A percentile compares a stretch with the other conserved stretches of the same genome.
Evolutionary conservation across 352 stramenopile species (phyloP).

Genomic region (Pythium insidiosum): DNA sequence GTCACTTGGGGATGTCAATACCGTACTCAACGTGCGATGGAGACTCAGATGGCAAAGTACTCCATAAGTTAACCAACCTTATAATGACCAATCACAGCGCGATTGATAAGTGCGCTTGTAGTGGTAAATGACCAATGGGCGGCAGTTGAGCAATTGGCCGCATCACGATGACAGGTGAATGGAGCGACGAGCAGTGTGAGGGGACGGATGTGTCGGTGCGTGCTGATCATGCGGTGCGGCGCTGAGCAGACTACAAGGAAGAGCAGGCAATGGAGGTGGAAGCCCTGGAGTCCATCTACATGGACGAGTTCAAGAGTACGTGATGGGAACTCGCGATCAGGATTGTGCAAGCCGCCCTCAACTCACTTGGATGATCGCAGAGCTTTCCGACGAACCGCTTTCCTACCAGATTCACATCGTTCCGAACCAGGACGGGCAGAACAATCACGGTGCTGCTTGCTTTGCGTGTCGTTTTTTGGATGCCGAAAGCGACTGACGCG

Average conservation of each 20-base stretch:
- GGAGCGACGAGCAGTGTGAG: no score
- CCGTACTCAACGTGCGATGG: no score
- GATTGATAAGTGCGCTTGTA: no score
- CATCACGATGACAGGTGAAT: conserved; percentile 26
- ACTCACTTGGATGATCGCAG: conserved; percentile 19
- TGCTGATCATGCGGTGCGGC: neutral
- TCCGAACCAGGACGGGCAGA: conserved; percentile 75
- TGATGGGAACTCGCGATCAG: neutral
- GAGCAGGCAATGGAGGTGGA: conserved; percentile 87
- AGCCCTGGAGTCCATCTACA: conserved; percentile 86
- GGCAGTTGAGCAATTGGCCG: conserved; percentile 13
- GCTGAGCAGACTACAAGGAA: conserved; percentile 73
- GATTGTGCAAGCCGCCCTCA: neutral
- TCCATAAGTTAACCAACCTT: no score
- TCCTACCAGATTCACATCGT: conserved; percentile 72
- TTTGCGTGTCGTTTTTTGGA: no score
- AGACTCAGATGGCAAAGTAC: no score
- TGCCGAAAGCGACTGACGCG: no score
- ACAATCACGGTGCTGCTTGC: conserved; percentile 58
- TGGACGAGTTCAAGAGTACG: conserved; percentile 84
- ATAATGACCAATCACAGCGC: conserved; percentile 12
- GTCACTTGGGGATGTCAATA: conserved; percentile 3
- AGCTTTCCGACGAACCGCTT: conserved; percentile 70
- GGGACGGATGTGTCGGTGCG: conserved; percentile 1
- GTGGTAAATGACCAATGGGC: conserved; percentile 15